Base-by-base conservation (phyloP, 2,329 filamentous ascomycete species). In the Xylariaceae sp. region DNA sequence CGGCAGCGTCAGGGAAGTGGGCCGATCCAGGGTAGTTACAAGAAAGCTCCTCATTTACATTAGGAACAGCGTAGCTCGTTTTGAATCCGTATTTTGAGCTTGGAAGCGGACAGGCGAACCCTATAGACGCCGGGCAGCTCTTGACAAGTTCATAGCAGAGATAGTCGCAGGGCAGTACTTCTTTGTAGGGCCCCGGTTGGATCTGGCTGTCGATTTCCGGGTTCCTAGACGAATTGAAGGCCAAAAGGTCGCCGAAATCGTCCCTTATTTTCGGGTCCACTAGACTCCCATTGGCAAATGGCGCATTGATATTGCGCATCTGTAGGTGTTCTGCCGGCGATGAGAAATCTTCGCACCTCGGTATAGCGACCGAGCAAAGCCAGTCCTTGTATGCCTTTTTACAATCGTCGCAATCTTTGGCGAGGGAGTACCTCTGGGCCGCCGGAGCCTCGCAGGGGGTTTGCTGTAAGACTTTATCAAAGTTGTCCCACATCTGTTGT, bases 301-400 rank as follows among this genome's bases (percentile, higher is more conserved):
- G 63, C 55, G 86, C 82, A 30, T 77, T 83, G 49, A 90, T 80
- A 65, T 92, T 94, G 43, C 94, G 87, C 18, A 79, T 75, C 56
- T 85, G 81, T 2, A 90, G 78, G 65, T 74, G 84, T 0, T 32
- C 1, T 59, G 76, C 70, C 1, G 76, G 49, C 13, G 76, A 74
- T 1, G 79, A 81, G 64, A 88, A 94, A 72, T 96, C 92, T 65
- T 89, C 86, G 74, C 94, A 99, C 29, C 92, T 88, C 1, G 94
- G 94, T 57, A 99, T 94, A 15, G 85, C 87, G 26, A 97, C 91
- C 21, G 89, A 88, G 74, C 94, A 99, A 18, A 99, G 84, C 94
- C 94, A 99, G 65, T 85, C 78, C 70, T 95, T 96, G 79, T 99
- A 99, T 8, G 90, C 89, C 0, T 68, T 66, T 15, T 77, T 81